phyloP scores from a whole-genome alignment of 2,329 filamentous ascomycete species.

The Bipolaris oryzae region DNA sequence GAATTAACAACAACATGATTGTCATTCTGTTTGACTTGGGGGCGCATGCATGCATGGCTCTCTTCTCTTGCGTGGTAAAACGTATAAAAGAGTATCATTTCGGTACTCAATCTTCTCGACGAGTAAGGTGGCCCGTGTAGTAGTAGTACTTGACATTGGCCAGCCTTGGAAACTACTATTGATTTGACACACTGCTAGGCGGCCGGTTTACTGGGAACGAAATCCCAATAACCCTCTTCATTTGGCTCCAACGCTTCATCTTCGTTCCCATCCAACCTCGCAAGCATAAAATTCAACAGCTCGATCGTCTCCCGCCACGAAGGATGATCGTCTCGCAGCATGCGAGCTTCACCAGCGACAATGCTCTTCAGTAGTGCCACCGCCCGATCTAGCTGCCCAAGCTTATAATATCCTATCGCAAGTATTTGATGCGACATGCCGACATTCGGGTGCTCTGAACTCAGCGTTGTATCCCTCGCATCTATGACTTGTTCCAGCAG shows the following conservation, averaged over 20 bases:
- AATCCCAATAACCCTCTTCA: not conserved
- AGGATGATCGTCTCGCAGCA: not conserved
- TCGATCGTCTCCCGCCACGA: not conserved
- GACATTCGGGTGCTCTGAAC: not conserved
- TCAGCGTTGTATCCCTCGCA: not conserved
- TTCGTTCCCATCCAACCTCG: not conserved
- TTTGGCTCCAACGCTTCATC: not conserved
- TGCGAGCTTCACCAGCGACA: not conserved
- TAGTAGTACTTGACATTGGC: too few species aligned
- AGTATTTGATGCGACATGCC: not conserved
- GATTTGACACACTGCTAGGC: not conserved
- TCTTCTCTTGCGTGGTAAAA: too few species aligned
- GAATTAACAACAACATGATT: too few species aligned
- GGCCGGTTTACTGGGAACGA: not conserved
- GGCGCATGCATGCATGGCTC: too few species aligned
- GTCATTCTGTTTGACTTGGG: too few species aligned
- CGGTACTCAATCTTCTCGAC: too few species aligned
- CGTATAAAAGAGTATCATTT: too few species aligned
- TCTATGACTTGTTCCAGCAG: not conserved
- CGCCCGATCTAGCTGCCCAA: not conserved
- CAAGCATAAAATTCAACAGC: not conserved
- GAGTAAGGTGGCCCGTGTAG: too few species aligned
- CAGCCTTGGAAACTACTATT: too few species aligned
- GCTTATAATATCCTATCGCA: not conserved
- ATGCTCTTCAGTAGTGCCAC: not conserved